Base-by-base conservation (phyloP, 148 eudicot species). In the Rheum nobile region DNA sequence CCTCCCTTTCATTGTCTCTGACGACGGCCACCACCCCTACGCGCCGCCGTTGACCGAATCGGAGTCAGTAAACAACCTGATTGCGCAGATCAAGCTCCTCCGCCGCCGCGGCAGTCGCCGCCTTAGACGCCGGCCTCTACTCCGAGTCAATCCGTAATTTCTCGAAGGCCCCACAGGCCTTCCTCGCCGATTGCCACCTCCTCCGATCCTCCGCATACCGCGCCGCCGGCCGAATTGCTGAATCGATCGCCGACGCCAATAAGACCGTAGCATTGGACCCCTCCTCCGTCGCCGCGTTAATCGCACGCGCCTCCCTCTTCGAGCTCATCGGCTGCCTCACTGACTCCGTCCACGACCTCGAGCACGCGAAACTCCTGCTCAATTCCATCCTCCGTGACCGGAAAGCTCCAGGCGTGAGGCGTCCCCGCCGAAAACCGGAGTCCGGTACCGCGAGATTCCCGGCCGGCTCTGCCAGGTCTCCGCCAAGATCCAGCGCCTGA, bases 101-200 rank as follows among this genome's bases (percentile, higher is more conserved):
- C 83, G 88, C 50, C 90, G 98, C 26, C 97, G 98, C 98, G 0
- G 97, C 98, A 0, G 55, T 91, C 0, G 96, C 98, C 4, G 96
- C 98, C 72, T 75, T 91, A 0, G 93, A 94, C 32, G 98, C 96
- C 4, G 97, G 97, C 0, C 91, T 91, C 28, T 84, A 82, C 79
- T 47, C 90, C 10, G 98, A 94, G 77, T 85, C 98, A 43, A 88
- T 94, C 77, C 75, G 98, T 3, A 97, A 94, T 44, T 94, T 94
- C 79, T 89, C 98, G 1, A 94, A 94, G 65, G 65, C 65, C 32
- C 98, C 98, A 0, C 96, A 87, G 47, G 89, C 85, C 0, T 95
- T 95, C 80, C 80, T 95, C 0, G 88, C 98, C 8, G 96, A 95
- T 57, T 95, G 98, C 79, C 91, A 89, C 74, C 78, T 90, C 74